Percentiles rank a stretch among this genome's conserved stretches.
Evolutionary conservation across 2,329 filamentous ascomycete genomes (phyloP).

Genomic region (Paecilomyces formosus): DNA sequence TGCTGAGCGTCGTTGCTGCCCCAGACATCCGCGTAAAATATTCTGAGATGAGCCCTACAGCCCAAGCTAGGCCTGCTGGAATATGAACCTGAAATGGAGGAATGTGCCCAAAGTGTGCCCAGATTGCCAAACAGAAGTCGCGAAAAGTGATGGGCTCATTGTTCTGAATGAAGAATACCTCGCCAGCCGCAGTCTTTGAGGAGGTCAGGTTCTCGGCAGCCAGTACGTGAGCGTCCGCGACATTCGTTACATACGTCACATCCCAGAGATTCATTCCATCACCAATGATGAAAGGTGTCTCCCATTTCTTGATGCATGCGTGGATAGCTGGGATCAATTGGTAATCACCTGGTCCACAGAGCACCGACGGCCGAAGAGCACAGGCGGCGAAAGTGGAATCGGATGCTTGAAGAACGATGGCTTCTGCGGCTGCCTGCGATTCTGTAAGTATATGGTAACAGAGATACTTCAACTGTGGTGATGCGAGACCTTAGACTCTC

Average conservation of each 20-base stretch:
- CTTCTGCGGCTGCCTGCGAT: constrained; percentile 33
- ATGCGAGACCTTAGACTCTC: constrained; percentile 33
- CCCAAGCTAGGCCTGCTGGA: constrained; percentile 42
- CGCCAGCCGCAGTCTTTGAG: constrained; percentile 32
- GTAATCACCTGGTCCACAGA: constrained; percentile 37
- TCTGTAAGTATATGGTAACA: neutral
- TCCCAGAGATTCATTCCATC: constrained; percentile 37
- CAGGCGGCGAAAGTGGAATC: constrained; percentile 28
- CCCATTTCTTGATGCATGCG: constrained; percentile 35
- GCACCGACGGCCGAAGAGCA: constrained; percentile 35
- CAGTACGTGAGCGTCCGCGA: constrained; percentile 39
- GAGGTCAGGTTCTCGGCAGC: constrained; percentile 36
- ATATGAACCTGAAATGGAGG: constrained; percentile 44
- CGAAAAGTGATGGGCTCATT: constrained; percentile 39
- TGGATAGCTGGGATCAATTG: constrained; percentile 37
- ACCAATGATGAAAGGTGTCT: constrained; percentile 36
- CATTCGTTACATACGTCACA: constrained; percentile 36
- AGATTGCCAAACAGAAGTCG: constrained; percentile 37
- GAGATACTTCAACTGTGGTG: neutral
- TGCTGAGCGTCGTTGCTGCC: constrained; percentile 39
- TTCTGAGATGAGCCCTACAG: constrained; percentile 42
- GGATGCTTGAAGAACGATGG: constrained; percentile 32
- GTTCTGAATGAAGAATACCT: constrained; percentile 41
- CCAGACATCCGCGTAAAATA: constrained; percentile 41
- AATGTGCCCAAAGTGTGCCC: constrained; percentile 41